phyloP scores from a whole-genome alignment of 805 yeast species.

The Candida koratica region DNA sequence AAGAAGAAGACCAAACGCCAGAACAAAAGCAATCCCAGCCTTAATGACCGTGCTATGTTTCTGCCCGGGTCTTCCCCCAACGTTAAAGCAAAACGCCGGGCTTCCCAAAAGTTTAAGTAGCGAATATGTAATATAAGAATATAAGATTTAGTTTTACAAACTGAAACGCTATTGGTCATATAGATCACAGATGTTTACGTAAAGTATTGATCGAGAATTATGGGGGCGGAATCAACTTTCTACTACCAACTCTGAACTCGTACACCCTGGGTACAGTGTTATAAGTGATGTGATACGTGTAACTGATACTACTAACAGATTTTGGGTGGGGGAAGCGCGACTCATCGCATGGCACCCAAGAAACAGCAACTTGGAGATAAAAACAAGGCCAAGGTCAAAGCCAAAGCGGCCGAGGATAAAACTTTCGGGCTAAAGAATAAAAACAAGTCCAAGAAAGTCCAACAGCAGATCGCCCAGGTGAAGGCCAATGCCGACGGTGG shows the following conservation, averaged over 20 bases:
- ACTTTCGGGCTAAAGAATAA: constrained; percentile 96
- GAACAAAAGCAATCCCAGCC: constrained; percentile 14
- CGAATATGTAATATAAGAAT: too few species aligned
- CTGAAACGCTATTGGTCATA: too few species aligned
- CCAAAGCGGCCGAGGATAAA: constrained; percentile 71
- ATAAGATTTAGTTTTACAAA: not conserved
- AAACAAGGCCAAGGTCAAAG: constrained; percentile 62
- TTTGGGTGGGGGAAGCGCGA: too few species aligned
- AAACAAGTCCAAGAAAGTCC: constrained; percentile 90
- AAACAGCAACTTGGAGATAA: constrained; percentile 55
- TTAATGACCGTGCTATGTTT: constrained; percentile 2
- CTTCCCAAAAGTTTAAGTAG: constrained; percentile 21
- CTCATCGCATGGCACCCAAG: constrained; percentile 90
- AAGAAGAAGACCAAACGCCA: constrained; percentile 22
- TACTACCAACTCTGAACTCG: too few species aligned
- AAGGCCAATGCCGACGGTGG: constrained; percentile 44
- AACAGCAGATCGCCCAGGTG: constrained; percentile 50
- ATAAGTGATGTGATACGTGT: too few species aligned
- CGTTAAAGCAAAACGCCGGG: constrained; percentile 18
- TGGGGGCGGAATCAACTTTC: too few species aligned
- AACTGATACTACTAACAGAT: too few species aligned
- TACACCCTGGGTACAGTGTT: too few species aligned
- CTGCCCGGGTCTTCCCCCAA: constrained; percentile 10
- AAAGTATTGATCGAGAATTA: too few species aligned
- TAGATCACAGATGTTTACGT: too few species aligned